Evolutionary conservation across 192 early-diverging fungal genomes (phyloP).

Genomic region (Coemansia sp.): DNA sequence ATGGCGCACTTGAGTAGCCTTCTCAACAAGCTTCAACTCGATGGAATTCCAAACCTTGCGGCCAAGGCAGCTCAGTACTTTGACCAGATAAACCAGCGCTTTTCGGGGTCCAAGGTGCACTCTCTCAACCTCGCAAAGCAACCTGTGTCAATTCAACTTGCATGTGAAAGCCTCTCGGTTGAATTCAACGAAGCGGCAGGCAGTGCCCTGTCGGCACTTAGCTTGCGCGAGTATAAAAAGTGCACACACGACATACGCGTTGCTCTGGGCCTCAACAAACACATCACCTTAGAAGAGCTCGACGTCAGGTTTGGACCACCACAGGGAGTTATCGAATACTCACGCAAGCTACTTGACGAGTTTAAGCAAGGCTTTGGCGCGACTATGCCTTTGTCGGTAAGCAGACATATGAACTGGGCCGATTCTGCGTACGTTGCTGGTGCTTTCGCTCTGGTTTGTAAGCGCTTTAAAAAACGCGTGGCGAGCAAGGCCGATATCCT

Average conservation of each 20-base stretch:
- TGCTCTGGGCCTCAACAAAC: slow-evolving; percentile 41
- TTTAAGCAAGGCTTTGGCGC: slow-evolving; percentile 31
- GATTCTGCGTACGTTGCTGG: slow-evolving; percentile 49
- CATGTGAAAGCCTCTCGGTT: slow-evolving; percentile 43
- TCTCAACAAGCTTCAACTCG: slow-evolving; percentile 36
- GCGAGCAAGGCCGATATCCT: slow-evolving; percentile 35
- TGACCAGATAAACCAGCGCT: slow-evolving; percentile 36
- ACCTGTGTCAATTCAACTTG: slow-evolving; percentile 47
- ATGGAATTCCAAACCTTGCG: slow-evolving; percentile 34
- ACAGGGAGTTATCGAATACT: slow-evolving; percentile 27
- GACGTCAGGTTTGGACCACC: slow-evolving; percentile 50
- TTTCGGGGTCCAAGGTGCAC: slow-evolving; percentile 25
- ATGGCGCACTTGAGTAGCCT: slow-evolving; percentile 33
- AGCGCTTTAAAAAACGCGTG: slow-evolving; percentile 49
- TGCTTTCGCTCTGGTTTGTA: slow-evolving; percentile 45
- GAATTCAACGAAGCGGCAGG: slow-evolving; percentile 53
- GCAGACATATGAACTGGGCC: slow-evolving; percentile 41
- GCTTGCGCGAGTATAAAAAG: slow-evolving; percentile 25
- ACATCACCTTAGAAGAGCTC: slow-evolving; percentile 50
- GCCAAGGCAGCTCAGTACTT: slow-evolving; percentile 55
- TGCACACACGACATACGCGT: slow-evolving; percentile 39
- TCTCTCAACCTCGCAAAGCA: slow-evolving; percentile 30
- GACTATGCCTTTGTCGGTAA: slow-evolving; percentile 31
- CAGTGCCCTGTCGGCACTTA: slow-evolving; percentile 40
- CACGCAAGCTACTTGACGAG: slow-evolving; percentile 38